Percentiles rank a stretch among this genome's conserved stretches.
Evolutionary conservation across 768 basidiomycete species (phyloP).

Genomic region (Amyloporia xantha): DNA sequence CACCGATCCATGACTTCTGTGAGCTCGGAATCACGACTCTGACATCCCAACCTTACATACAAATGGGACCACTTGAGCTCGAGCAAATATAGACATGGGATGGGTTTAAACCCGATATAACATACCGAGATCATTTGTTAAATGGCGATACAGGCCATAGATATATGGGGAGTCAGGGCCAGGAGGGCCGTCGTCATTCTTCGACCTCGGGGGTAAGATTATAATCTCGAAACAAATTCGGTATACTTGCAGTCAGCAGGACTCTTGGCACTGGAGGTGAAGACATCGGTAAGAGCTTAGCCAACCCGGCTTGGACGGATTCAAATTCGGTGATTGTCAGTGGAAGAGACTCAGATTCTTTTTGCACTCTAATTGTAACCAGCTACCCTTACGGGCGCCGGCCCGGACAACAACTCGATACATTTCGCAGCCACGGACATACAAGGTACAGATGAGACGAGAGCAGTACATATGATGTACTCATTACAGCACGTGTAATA

Average conservation of each 20-base stretch:
- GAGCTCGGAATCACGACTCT: slow-evolving; percentile 74
- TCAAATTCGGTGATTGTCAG: too few species aligned
- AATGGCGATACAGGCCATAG: slow-evolving; percentile 58
- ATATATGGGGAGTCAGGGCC: slow-evolving; percentile 67
- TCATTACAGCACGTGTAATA: too few species aligned
- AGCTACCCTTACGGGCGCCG: too few species aligned
- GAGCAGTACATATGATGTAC: too few species aligned
- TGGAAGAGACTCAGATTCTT: too few species aligned
- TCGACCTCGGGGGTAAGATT: slow-evolving; percentile 4
- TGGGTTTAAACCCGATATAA: slow-evolving; percentile 1
- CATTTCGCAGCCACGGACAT: too few species aligned
- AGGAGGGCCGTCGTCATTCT: slow-evolving; percentile 88
- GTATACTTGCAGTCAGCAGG: slow-evolving; percentile 36
- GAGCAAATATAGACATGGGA: slow-evolving; percentile 3
- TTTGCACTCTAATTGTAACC: too few species aligned
- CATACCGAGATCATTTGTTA: slow-evolving; percentile 55
- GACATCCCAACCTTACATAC: slow-evolving; percentile 67
- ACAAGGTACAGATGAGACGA: too few species aligned
- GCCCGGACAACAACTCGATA: too few species aligned
- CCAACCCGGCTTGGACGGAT: too few species aligned
- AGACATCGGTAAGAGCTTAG: slow-evolving; percentile 20
- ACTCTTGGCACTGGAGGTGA: slow-evolving; percentile 23
- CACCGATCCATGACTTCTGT: slow-evolving; percentile 88
- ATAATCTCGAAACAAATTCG: not conserved
- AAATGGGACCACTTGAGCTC: too few species aligned